Percentiles rank a stretch among this genome's conserved stretches.
These are phyloP conservation scores for Penicillium sp. DNA, from an alignment of 2,329 filamentous ascomycete genomes.

Conservation along the genomic window DNA sequence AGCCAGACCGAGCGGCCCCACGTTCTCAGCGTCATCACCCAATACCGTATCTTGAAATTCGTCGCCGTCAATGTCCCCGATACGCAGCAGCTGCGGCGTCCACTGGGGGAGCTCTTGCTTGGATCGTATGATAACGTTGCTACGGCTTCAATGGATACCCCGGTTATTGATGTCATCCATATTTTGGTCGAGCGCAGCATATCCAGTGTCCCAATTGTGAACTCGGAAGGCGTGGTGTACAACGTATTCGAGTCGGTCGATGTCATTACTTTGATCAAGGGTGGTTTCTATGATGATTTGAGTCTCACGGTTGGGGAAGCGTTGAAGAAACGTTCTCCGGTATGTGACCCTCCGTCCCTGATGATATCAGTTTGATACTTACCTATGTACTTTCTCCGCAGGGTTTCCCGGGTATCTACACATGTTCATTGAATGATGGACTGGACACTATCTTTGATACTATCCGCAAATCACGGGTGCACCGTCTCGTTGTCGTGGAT, in stretches of 20 bases:
- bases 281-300: conserved; percentile 87
- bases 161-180: conserved; percentile 92
- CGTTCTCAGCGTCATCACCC: conserved; percentile 94
- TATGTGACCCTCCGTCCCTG: conserved; percentile 39
- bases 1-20: conserved; percentile 90
- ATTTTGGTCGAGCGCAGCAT: conserved; percentile 91
- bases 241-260: conserved; percentile 99
- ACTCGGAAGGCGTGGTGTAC: conserved; percentile 73
- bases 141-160: conserved; percentile 82
- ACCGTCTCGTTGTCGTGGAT: conserved; percentile 89
- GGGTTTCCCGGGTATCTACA: conserved; percentile 96
- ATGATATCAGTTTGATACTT: not conserved
- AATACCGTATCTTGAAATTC: conserved; percentile 98
- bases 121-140: conserved; percentile 80
- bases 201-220: conserved; percentile 89
- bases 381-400: conserved; percentile 28
- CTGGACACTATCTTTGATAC: conserved; percentile 97
- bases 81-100: conserved; percentile 84
- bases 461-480: conserved; percentile 89
- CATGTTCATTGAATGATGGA: conserved; percentile 85
- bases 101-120: conserved; percentile 76
- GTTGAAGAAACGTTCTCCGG: conserved; percentile 76
- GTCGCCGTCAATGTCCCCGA: conserved; percentile 93
- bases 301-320: conserved; percentile 84
- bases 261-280: conserved; percentile 93